Base-by-base conservation (phyloP, 1,139 yeast species). In the Scheffersomyces titani region DNA sequence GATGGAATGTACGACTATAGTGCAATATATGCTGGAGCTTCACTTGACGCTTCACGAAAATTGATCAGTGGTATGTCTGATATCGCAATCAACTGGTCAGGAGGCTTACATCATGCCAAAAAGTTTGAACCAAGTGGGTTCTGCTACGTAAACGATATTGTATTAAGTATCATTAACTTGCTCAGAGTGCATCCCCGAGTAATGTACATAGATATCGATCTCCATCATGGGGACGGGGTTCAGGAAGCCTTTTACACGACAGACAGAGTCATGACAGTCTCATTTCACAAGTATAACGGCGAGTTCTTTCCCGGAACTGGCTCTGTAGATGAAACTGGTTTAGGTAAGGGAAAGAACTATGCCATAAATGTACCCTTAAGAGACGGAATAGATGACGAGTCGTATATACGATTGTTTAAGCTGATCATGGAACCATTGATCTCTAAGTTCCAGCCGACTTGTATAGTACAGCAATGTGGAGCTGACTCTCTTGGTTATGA, bases 241-340 rank as follows among this genome's bases (percentile, higher is more conserved):
- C 98, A 94, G 70, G 98, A 94, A 72, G 98, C 98, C 1, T 94
- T 94, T 66, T 92, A 93, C 70, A 87, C 96, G 47, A 91, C 98
- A 1, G 98, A 94, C 71, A 77, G 99, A 57, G 99, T 94, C 30
- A 91, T 92, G 96, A 93, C 98, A 0, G 88, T 91, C 51, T 90
- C 97, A 20, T 92, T 94, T 75, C 99, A 94, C 76, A 94, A 94
- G 72, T 94, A 91, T 70, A 89, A 90, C 68, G 98, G 98, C 5
- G 96, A 91, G 70, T 94, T 92, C 69, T 94, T 94, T 80, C 99
- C 98, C 0, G 98, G 97, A 13, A 94, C 99, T 0, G 98, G 98
- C 30, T 88, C 90, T 59, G 81, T 90, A 52, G 88, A 91, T 67
- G 99, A 94, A 70, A 81, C 82, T 40, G 98, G 99, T 30, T 83